phyloP scores from a whole-genome alignment of 1,139 yeast species.

The Suhomyces anneliseae region DNA sequence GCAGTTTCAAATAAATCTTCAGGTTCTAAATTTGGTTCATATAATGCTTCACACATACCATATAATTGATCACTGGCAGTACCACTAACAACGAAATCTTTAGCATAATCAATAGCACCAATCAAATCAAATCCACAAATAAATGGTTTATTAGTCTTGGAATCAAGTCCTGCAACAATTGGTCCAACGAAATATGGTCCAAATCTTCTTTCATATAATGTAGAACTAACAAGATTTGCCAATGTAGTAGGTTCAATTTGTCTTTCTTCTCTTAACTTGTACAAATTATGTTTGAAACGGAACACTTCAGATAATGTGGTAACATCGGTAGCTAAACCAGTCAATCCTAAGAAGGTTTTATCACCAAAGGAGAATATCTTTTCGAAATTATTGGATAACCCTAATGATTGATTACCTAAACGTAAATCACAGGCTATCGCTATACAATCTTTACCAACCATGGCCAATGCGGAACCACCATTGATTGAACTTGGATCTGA shows the following conservation, averaged over 20 bases:
- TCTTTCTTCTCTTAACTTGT: constrained; percentile 89
- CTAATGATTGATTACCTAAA: constrained; percentile 90
- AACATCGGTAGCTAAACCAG: constrained; percentile 96
- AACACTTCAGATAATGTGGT: constrained; percentile 79
- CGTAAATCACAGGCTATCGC: constrained; percentile 97
- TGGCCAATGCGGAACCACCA: constrained; percentile 96
- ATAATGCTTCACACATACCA: constrained; percentile 98
- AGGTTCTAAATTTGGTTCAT: constrained; percentile 90
- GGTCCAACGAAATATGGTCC: constrained; percentile 98
- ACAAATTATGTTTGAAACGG: constrained; percentile 81
- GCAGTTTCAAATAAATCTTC: constrained; percentile 96
- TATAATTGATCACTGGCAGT: constrained; percentile 94
- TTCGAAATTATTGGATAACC: constrained; percentile 89
- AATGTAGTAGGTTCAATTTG: constrained; percentile 89
- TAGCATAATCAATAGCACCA: constrained; percentile 94
- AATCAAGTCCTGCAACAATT: constrained; percentile 89
- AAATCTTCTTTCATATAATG: constrained; percentile 87
- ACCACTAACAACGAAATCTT: constrained; percentile 96
- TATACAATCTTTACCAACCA: constrained; percentile 97
- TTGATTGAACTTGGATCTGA: constrained; percentile 53
- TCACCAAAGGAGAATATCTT: constrained; percentile 81
- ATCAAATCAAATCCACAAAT: constrained; percentile 95
- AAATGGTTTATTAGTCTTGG: constrained; percentile 80
- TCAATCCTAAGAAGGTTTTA: constrained; percentile 82
- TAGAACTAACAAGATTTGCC: constrained; percentile 87